Base-by-base conservation (phyloP, 352 stramenopile species). In the Globisporangium nodosum region DNA sequence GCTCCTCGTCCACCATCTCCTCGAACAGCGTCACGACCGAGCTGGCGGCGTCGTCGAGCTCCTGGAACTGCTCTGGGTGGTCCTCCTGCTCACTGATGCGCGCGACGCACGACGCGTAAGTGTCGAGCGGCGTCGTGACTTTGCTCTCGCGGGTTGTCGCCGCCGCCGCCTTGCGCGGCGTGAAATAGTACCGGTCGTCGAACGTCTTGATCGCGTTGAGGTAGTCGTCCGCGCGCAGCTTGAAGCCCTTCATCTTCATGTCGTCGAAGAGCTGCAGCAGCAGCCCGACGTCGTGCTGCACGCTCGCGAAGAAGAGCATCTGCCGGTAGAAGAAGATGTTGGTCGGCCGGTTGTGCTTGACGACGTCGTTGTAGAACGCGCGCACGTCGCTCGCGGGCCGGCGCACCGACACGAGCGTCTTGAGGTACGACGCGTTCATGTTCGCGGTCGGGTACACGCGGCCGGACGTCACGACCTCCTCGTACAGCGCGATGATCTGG, bases 191-290 rank as follows among this genome's bases (percentile, higher is more conserved):
- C 7, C 63, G 48, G 21, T 64, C 55, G 52, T 90, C 80, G 37
- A 82, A 77, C 24, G 76, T 53, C 24, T 68, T 65, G 45, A 85
- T 77, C 20, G 75, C 77, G 35, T 69, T 66, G 47, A 80, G 40
- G 58, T 87, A 88, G 59, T 88, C 77, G 0, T 69, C 63, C 2
- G 59, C 56, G 49, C 80, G 77, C 46, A 88, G 46, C 49, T 82
- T 84, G 58, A 79, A 88, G 12, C 80, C 77, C 45, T 90, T 87
- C 45, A 87, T 54, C 53, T 81, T 81, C 77, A 88, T 88, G 43
- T 85, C 77, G 42, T 84, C 64, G 20, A 90, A 27, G 30, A 85
- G 49, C 39, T 68, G 54, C 20, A 64, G 45, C 56, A 81, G 50
- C 43, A 80, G 56, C 21, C 70, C 56, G 18, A 65, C 49, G 49